Conservation (phyloP, 1,284 basidiomycete genomes). For the Pseudozyma tsukubaensis region DNA sequence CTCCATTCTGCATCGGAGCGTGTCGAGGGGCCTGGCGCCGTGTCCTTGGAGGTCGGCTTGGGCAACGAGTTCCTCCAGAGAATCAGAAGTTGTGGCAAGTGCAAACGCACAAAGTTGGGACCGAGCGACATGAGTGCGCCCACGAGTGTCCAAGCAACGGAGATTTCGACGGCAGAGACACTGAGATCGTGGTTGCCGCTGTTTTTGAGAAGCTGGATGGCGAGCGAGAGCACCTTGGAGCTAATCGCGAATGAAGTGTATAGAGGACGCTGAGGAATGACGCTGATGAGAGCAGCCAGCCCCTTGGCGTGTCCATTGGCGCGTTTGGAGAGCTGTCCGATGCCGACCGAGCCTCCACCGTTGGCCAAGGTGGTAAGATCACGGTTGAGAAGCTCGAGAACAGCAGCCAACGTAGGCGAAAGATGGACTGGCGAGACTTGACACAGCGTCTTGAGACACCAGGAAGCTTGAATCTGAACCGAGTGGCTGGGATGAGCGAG, state of each 20-base stretch:
- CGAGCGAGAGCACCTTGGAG: constrained; percentile 88
- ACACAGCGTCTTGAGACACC: constrained; percentile 89
- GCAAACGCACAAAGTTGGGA: constrained; percentile 89
- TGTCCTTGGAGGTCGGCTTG: constrained; percentile 87
- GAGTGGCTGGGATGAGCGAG: constrained; percentile 87
- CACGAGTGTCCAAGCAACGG: constrained; percentile 93
- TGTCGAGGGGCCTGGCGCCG: constrained; percentile 75
- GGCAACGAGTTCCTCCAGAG: constrained; percentile 97
- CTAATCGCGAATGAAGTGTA: constrained; percentile 95
- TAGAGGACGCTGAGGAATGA: constrained; percentile 86
- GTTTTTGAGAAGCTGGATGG: constrained; percentile 87
- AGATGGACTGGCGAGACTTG: constrained; percentile 86
- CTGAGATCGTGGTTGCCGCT: constrained; percentile 89
- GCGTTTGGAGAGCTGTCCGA: constrained; percentile 80
- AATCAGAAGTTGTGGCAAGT: constrained; percentile 90
- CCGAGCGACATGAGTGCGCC: constrained; percentile 91
- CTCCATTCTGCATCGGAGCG: constrained; percentile 79
- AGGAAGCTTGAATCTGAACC: constrained; percentile 85
- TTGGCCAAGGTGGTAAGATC: constrained; percentile 74
- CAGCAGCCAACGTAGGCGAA: constrained; percentile 79
- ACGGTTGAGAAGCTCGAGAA: constrained; percentile 83
- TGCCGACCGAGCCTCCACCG: constrained; percentile 56
- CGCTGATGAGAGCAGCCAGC: constrained; percentile 84
- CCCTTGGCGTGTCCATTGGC: constrained; percentile 89
- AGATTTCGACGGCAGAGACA: constrained; percentile 85